Evolutionary conservation across 208 protist species (phyloP).

Genomic region (Trichomonas vaginalis): DNA sequence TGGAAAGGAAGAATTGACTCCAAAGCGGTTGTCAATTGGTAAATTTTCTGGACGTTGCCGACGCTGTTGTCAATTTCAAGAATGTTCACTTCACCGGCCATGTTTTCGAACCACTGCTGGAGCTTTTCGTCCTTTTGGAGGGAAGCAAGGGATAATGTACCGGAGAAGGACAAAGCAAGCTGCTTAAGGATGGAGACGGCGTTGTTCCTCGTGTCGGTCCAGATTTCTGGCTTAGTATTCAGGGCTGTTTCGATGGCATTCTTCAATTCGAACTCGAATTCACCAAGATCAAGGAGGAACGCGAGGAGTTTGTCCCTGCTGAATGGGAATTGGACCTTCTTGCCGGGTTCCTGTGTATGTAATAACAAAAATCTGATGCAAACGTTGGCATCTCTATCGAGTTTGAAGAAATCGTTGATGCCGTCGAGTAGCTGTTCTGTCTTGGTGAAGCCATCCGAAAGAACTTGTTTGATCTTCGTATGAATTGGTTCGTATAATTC

Average conservation of each 20-base stretch:
- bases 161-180: slow-evolving; percentile 69
- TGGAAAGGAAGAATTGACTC: slow-evolving; percentile 83
- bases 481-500: neutral
- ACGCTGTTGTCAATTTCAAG: slow-evolving; percentile 44
- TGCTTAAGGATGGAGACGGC: slow-evolving; percentile 47
- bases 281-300: slow-evolving; percentile 37
- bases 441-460: slow-evolving; percentile 63
- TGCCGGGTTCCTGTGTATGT: slow-evolving; percentile 36
- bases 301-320: neutral
- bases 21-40: slow-evolving; percentile 74
- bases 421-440: slow-evolving; percentile 76
- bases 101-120: slow-evolving; percentile 69
- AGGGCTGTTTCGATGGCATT: slow-evolving; percentile 65
- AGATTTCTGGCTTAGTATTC: slow-evolving; percentile 57
- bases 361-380: slow-evolving; percentile 78
- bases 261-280: slow-evolving; percentile 43
- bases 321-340: neutral
- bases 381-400: slow-evolving; percentile 68
- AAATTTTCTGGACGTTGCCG: slow-evolving; percentile 66
- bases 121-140: slow-evolving; percentile 63
- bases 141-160: slow-evolving; percentile 56
- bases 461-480: slow-evolving; percentile 35
- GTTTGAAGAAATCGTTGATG: slow-evolving; percentile 58
- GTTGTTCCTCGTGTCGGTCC: slow-evolving; percentile 57
- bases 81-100: slow-evolving; percentile 50